Conservation (phyloP, 2,329 filamentous ascomycete genomes). For the Gliomastix tumulicola region DNA sequence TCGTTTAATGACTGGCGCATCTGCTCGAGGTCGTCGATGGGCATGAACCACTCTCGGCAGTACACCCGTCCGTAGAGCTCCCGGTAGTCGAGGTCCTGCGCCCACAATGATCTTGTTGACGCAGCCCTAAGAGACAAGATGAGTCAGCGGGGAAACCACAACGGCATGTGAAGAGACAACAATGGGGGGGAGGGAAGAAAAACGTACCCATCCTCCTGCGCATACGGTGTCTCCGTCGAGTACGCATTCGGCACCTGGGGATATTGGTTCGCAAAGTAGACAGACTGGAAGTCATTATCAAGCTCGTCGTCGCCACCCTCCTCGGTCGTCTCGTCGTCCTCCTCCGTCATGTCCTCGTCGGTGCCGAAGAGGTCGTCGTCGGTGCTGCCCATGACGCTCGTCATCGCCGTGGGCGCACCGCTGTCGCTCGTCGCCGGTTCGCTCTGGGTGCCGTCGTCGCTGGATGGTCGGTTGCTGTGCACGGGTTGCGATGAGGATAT, state of each 20-base stretch:
- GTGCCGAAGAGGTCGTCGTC: constrained; percentile 18
- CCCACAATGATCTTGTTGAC: constrained; percentile 41
- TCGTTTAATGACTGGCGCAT: constrained; percentile 55
- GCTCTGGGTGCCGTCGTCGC: constrained; percentile 23
- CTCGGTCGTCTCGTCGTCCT: constrained; percentile 1
- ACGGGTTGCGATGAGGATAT: background rate
- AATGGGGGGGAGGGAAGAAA: too few species aligned
- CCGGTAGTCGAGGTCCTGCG: constrained; percentile 45
- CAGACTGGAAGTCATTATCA: constrained; percentile 30
- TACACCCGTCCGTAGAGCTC: constrained; percentile 57
- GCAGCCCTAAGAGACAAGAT: too few species aligned
- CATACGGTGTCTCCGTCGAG: constrained; percentile 23
- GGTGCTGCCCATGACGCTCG: constrained; percentile 25
- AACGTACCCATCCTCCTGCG: too few species aligned
- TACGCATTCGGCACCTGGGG: constrained; percentile 25
- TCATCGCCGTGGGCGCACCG: constrained; percentile 25
- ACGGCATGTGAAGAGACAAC: too few species aligned
- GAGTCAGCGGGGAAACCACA: too few species aligned
- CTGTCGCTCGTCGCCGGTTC: too few species aligned
- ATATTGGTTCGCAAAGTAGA: constrained; percentile 33
- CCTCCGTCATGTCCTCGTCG: constrained; percentile 8
- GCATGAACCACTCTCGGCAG: constrained; percentile 57
- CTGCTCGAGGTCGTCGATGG: constrained; percentile 60
- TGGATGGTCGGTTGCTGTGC: constrained; percentile 22
- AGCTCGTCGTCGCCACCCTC: constrained; percentile 17